Evolutionary conservation across 2,329 filamentous ascomycete genomes (phyloP), one percentile per base, ranked within the genome.

Genomic region (Monilinia fructicola): DNA sequence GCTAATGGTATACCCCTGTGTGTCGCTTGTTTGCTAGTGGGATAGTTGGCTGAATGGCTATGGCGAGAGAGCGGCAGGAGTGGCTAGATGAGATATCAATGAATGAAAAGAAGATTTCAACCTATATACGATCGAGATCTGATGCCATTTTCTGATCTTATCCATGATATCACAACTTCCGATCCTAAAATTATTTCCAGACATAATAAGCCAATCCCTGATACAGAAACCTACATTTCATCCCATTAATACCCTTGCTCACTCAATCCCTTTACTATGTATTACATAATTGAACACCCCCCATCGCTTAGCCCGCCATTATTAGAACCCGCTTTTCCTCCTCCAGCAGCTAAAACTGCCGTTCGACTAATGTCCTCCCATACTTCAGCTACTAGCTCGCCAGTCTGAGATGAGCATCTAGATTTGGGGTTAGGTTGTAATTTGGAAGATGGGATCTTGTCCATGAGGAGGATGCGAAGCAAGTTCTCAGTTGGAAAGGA

Each of bases 281-380:
- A n/a, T 60, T 54, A 66, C 65, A 63, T 63, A 50, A 63, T 23
- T 31, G n/a, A 12, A 55, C 65, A 66, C 14, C 56, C 59, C 16
- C 58, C 65, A 5, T 63, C 65, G 18, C 65, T 66, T 23, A 63
- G 23, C 18, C 65, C 65, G 12, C 58, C 50, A 50, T 35, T 40
- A 42, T 46, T 16, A 11, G 18, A 28, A 5, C 52, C 42, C 26
- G 11, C 35, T 35, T 53, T 65, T 23, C 54, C 63, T 60, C 63
- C 63, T 12, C 63, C 54, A 16, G 56, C 63, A 35, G 63, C 63
- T 12, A 65, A n/a, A 11, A 66, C 65, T 12, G 65, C 65, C 6
- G 65, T 66, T 21, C 59, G 46, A 48, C 65, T 63, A 1, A 66
- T 62, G 23, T 66, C 65, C 12, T 66, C 65, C 65, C 65, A 66